Evolutionary conservation across 345 rosid species (phyloP), one percentile per base, ranked within the genome.

Genomic region (Populus deltoides): DNA sequence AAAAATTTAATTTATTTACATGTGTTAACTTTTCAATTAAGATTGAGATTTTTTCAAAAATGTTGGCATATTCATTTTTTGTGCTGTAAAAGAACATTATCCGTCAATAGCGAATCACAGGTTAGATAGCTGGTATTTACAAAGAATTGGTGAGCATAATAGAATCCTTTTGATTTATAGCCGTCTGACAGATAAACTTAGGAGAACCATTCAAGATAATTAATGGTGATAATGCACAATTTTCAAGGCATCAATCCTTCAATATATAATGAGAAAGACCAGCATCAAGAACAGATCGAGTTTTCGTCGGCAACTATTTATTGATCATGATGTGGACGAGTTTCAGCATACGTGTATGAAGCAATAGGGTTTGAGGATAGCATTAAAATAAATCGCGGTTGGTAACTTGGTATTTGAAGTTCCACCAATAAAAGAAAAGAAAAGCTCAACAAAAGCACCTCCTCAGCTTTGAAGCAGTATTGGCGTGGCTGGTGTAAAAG

Each of bases 231-330:
- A 57, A 9, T 10, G 29, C 15, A 24, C 13, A n/a, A 24, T 57
- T 57, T n/a, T 1, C 63, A 57, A 57, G 65, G 65, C 65, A 24
- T 12, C 5, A 8, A 59, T 59, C 29, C 65, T 24, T 59, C 29
- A 59, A 39, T 39, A 8, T 39, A 57, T n/a, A n/a, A 22, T 8
- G 62, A 57, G 27, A 45, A 45, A 45, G 49, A n/a, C 9, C 27
- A 57, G 10, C n/a, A 8, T n/a, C 11, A 53, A 33, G 66, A 16
- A n/a, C 49, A 59, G 65, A 59, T n/a, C 29, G 63, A n/a, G 63
- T n/a, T 57, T 57, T n/a, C 27, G 68, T 62, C 77, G 45, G 77
- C 76, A 74, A 12, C 62, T 36, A 18, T 74, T 13, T 2, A 66
- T 2, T 2, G 24, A 25, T 74, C 9, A 63, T 61, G 41, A 57